Evolutionary conservation across 495 filamentous ascomycete genomes (phyloP).

Genomic region (Jackrogersella minutella): DNA sequence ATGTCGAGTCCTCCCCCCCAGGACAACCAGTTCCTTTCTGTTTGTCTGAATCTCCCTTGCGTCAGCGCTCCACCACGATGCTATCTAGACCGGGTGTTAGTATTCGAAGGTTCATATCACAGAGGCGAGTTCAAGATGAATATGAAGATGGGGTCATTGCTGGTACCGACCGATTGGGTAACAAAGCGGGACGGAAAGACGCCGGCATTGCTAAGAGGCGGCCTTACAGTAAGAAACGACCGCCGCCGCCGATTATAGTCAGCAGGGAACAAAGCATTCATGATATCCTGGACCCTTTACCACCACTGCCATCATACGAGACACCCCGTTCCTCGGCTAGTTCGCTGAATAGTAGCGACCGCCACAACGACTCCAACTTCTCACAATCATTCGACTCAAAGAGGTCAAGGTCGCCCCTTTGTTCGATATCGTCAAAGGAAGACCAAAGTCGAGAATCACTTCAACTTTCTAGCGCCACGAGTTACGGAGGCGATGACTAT

Average conservation of each 20-base stretch:
- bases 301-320: constrained; percentile 50
- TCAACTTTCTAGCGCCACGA: constrained; percentile 37
- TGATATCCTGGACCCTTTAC: constrained; percentile 47
- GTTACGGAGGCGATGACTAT: constrained; percentile 34
- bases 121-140: constrained; percentile 45
- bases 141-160: constrained; percentile 45
- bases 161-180: constrained; percentile 42
- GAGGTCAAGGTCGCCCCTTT: constrained; percentile 43
- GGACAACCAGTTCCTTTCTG: constrained; percentile 19
- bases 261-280: constrained; percentile 53
- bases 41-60: constrained; percentile 39
- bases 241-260: constrained; percentile 47
- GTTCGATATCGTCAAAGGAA: constrained; percentile 42
- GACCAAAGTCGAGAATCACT: constrained; percentile 35
- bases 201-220: constrained; percentile 42
- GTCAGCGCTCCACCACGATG: constrained; percentile 46
- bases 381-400: constrained; percentile 33
- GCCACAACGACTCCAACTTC: constrained; percentile 34
- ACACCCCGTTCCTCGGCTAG: constrained; percentile 57
- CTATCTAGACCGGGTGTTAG: constrained; percentile 53
- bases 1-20: constrained; percentile 45
- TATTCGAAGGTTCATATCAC: constrained; percentile 56
- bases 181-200: constrained; percentile 40
- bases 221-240: constrained; percentile 41
- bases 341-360: constrained; percentile 58